Percentiles rank a stretch among this genome's conserved stretches.
Conservation (phyloP, 1,284 basidiomycete species). For the Cryptococcus sp. region DNA sequence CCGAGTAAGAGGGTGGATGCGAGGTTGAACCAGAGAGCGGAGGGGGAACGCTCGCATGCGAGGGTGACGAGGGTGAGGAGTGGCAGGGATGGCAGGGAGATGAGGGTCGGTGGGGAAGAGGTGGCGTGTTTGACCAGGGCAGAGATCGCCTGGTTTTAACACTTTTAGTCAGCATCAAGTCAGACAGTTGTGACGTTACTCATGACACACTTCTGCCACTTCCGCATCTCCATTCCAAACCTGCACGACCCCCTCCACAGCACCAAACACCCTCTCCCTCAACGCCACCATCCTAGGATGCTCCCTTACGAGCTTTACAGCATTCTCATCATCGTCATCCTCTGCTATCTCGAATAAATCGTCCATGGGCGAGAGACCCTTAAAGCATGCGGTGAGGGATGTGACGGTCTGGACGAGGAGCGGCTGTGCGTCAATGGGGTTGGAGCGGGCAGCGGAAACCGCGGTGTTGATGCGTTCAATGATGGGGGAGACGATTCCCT, state of each 20-base stretch:
- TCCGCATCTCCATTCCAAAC: conserved; percentile 72
- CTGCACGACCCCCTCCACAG: conserved; percentile 61
- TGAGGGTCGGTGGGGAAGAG: conserved; percentile 56
- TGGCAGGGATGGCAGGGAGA: conserved; percentile 73
- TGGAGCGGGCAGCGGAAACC: conserved; percentile 52
- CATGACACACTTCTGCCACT: conserved; percentile 61
- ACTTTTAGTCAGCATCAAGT: not conserved
- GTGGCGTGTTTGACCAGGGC: conserved; percentile 43
- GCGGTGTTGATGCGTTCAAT: conserved; percentile 65
- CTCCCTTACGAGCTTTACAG: conserved; percentile 60
- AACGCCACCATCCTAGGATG: conserved; percentile 63
- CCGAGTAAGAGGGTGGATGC: conserved; percentile 73
- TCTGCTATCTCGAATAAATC: conserved; percentile 58
- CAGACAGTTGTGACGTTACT: not conserved
- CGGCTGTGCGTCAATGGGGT: conserved; percentile 17
- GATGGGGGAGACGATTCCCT: conserved; percentile 74
- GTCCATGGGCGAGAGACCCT: conserved; percentile 70
- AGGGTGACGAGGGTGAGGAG: conserved; percentile 71
- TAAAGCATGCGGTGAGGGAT: conserved; percentile 73
- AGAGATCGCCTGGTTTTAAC: conserved; percentile 31
- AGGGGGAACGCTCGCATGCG: conserved; percentile 68
- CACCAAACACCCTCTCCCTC: conserved; percentile 61
- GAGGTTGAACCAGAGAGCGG: conserved; percentile 76
- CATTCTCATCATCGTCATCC: conserved; percentile 42
- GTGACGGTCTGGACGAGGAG: conserved; percentile 59